Evolutionary conservation across 163 green algal genomes (phyloP), one percentile per base, ranked within the genome.

Genomic region (Scenedesmus sp.): DNA sequence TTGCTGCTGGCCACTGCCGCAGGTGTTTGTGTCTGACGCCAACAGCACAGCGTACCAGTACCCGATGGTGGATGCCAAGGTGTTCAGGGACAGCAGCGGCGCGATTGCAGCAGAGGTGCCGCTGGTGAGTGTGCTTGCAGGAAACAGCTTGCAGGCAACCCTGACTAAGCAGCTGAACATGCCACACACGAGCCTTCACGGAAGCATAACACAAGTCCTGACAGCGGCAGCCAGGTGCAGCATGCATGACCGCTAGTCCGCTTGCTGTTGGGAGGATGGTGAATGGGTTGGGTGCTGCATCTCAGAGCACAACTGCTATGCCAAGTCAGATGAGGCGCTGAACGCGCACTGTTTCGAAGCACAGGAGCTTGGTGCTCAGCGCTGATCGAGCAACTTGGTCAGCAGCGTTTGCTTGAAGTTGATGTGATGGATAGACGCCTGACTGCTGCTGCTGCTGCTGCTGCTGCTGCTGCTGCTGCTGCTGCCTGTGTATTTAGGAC

Each of bases 41-140:
- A 79, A 87, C 26, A 88, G 76, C 4, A 93, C 84, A 52, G 90
- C 90, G 2, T 93, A 88, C 67, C 83, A 90, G 90, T 93, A 77
- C 83, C 82, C 89, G 20, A 86, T 91, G 87, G 76, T 57, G 52
- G 84, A 89, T 66, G 84, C 84, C n/a, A 89, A 64, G 18, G 87
- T 91, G 34, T 91, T 87, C 76, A 85, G 57, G 57, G 83, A 88
- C 83, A 16, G 4, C n/a, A 84, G 23, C 26, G 79, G 84, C 46
- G 23, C n/a, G 3, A 55, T 90, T 62, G 70, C 73, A 74, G 90
- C 77, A 79, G 90, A 93, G 74, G 90, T 93, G 74, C 90, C 90
- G 12, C 74, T 91, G 76, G 76, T 84, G 76, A 84, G 76, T 82
- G 76, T 59, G 76, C 46, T 84, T 23, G 57, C 60, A 67, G 83